Conservation (phyloP, 768 basidiomycete species). For the Hypholoma sublateritium region DNA sequence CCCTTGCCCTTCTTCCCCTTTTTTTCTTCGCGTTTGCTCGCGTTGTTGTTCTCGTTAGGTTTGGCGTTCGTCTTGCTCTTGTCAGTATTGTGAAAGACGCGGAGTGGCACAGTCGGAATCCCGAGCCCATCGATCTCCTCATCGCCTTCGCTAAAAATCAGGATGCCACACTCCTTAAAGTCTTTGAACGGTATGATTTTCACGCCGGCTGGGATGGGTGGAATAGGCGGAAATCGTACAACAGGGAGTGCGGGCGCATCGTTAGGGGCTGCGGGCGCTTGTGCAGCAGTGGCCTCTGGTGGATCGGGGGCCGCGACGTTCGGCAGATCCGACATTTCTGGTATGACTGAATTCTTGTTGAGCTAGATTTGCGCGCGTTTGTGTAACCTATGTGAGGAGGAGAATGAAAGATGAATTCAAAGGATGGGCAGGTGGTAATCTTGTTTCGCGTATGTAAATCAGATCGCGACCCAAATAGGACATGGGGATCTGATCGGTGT, state of each 20-base stretch:
- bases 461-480: too few relatives aligned
- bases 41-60: slow-evolving; percentile 42
- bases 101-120: slow-evolving; percentile 63
- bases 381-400: too few relatives aligned
- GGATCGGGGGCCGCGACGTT: not conserved
- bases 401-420: too few relatives aligned
- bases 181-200: slow-evolving; percentile 53
- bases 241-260: not conserved
- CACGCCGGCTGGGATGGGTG: slow-evolving; percentile 34
- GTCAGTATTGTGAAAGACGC: slow-evolving; percentile 54
- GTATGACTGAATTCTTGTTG: not conserved
- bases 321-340: not conserved
- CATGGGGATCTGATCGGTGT: too few relatives aligned
- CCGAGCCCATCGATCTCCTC: slow-evolving; percentile 65
- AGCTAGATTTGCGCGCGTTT: too few relatives aligned
- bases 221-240: slow-evolving; percentile 29
- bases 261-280: not conserved
- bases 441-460: too few relatives aligned
- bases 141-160: slow-evolving; percentile 40
- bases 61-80: slow-evolving; percentile 54
- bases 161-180: slow-evolving; percentile 60
- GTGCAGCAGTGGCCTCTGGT: not conserved
- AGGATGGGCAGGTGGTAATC: too few relatives aligned
- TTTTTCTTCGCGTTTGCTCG: slow-evolving; percentile 19
- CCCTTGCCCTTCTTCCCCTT: slow-evolving; percentile 2